Evolutionary conservation across 1,284 basidiomycete species (phyloP), one percentile per base, ranked within the genome.

Genomic region (Apiotrichum siamense): DNA sequence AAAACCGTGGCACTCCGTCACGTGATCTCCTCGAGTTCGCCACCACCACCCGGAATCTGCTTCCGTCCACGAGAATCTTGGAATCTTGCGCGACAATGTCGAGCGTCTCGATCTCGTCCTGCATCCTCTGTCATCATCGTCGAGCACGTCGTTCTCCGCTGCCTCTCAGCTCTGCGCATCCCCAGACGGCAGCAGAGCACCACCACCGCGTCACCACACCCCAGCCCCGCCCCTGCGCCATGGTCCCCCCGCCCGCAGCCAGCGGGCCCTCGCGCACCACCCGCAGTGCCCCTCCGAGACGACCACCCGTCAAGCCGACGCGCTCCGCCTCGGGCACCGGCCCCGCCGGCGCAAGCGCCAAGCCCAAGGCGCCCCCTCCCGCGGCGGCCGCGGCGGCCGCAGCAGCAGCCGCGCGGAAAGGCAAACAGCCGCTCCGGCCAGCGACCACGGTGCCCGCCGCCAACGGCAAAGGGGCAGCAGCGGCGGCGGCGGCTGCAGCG

Each of bases 371-470:
- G 4, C 29, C 52, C 6, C 26, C 24, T 23, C 44, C 52, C 12
- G 40, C 55, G 24, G 33, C 48, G 7, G 29, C 56, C 0, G 29
- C 51, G 13, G 39, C 49, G 45, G 46, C 52, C 12, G 40, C 55
- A 27, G 33, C 48, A 7, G 29, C 56, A 1, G 29, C 51, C n/a
- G 39, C 49, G 45, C 26, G 57, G 13, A 66, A 62, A 44, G 60
- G 63, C 36, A 66, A 64, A 48, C 50, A 54, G 26, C 62, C 62
- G 0, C 44, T 53, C 2, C 59, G 60, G 27, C 54, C 57, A 10
- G 26, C 57, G 7, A 26, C 38, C 15, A 40, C 29, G 18, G 33
- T 44, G 2, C 38, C 44, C 6, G 53, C 47, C 4, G 42, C 44
- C 5, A 17, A 17, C 4, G 32, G 32, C 5, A 33, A 15, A 17